A percentile compares a stretch with the other conserved stretches of the same genome.
Evolutionary conservation across 1,284 basidiomycete species (phyloP).

Genomic region (Tilletia caries): DNA sequence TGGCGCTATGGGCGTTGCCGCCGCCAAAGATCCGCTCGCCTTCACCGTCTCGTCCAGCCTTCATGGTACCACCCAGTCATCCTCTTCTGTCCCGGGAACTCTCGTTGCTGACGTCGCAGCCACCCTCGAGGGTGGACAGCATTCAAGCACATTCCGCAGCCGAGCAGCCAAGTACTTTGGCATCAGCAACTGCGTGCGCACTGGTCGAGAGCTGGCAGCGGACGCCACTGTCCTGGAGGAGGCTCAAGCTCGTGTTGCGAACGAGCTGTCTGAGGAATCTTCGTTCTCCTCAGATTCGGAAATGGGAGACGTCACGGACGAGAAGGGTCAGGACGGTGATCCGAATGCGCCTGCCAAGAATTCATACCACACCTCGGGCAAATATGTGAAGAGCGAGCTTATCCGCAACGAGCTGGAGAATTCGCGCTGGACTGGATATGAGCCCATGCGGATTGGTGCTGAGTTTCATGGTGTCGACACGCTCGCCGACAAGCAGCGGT

Average conservation of each 20-base stretch:
- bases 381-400: constrained; percentile 16
- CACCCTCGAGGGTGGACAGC: neutral
- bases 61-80: neutral
- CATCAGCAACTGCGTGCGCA: constrained; percentile 34
- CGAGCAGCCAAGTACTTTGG: constrained; percentile 29
- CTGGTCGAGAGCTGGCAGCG: constrained; percentile 35
- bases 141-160: neutral
- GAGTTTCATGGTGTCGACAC: constrained; percentile 85
- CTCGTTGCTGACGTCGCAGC: neutral
- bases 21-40: constrained; percentile 7
- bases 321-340: constrained; percentile 1
- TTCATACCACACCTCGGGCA: neutral
- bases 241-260: neutral
- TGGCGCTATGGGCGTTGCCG: constrained; percentile 17
- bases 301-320: constrained; percentile 20
- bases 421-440: constrained; percentile 35
- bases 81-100: neutral
- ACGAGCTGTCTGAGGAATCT: constrained; percentile 15
- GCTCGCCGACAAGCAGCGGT: constrained; percentile 71
- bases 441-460: constrained; percentile 63
- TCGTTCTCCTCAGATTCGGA: constrained; percentile 12
- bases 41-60: constrained; percentile 30
- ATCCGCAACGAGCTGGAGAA: constrained; percentile 26
- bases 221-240: constrained; percentile 13
- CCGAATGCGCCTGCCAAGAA: neutral